A percentile compares a stretch with the other conserved stretches of the same genome.
phyloP scores from a whole-genome alignment of 495 filamentous ascomycete genomes.

The Hypoxylon cercidicola region DNA sequence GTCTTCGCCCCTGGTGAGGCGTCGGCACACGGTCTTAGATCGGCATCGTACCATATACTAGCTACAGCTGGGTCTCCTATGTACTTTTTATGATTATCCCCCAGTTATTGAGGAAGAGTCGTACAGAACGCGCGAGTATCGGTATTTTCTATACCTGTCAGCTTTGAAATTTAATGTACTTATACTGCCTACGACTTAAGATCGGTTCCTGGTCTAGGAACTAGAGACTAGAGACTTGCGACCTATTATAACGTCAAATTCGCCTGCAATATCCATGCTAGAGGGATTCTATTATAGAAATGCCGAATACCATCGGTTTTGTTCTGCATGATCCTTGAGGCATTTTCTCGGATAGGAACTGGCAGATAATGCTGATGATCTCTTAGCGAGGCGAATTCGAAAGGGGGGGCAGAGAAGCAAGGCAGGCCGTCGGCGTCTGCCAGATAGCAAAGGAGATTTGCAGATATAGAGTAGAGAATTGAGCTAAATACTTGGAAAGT shows the following conservation, averaged over 20 bases:
- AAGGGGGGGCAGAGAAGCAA: background rate
- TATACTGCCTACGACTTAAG: background rate
- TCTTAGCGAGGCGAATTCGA: background rate
- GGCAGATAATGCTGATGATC: background rate
- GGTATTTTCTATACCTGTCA: background rate
- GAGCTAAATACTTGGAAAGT: background rate
- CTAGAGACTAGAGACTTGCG: too few species aligned
- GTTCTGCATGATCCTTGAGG: background rate
- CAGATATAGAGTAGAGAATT: too few species aligned
- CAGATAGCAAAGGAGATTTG: too few species aligned
- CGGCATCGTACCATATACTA: background rate
- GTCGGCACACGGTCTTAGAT: background rate
- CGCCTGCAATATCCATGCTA: background rate
- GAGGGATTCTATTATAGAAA: background rate
- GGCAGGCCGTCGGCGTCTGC: background rate
- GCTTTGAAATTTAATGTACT: background rate
- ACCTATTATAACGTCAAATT: too few species aligned
- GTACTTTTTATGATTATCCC: background rate
- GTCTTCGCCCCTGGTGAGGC: too few species aligned
- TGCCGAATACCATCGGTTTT: background rate
- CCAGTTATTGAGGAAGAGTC: background rate
- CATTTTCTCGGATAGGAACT: background rate
- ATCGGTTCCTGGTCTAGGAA: background rate
- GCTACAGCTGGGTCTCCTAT: background rate
- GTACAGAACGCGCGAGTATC: background rate